Percentiles rank a stretch among this genome's conserved stretches.
Conservation (phyloP, 2,329 filamentous ascomycete genomes). For the Apiospora phragmitis region DNA sequence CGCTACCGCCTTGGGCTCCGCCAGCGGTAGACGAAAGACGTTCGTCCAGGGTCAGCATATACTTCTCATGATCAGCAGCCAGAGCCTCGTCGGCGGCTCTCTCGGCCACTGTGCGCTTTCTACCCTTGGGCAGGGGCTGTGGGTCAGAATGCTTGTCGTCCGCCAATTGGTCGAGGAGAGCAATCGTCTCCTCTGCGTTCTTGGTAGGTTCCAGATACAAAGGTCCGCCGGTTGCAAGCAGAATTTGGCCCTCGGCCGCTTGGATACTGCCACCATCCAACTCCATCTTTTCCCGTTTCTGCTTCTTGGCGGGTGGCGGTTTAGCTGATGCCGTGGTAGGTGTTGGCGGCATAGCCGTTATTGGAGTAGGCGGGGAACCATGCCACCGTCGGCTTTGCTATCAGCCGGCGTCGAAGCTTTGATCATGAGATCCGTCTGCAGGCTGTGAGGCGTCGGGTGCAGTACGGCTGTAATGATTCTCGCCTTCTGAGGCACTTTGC, state of each 20-base stretch:
- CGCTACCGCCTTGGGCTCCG: conserved; percentile 55
- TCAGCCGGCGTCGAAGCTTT: conserved; percentile 70
- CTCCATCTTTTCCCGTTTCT: conserved; percentile 72
- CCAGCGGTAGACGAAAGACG: conserved; percentile 64
- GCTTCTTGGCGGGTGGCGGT: conserved; percentile 63
- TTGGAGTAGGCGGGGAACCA: conserved; percentile 68
- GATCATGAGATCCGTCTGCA: conserved; percentile 74
- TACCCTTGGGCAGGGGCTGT: conserved; percentile 80
- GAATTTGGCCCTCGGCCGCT: conserved; percentile 73
- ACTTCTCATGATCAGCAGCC: conserved; percentile 84
- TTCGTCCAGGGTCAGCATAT: conserved; percentile 92
- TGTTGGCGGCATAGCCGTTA: conserved; percentile 9
- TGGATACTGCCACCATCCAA: conserved; percentile 73
- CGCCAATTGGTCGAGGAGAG: conserved; percentile 68
- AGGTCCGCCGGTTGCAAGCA: conserved; percentile 71
- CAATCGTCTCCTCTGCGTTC: conserved; percentile 67
- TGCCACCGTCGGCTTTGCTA: conserved; percentile 38
- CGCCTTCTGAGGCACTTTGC: conserved; percentile 53
- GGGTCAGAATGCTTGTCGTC: conserved; percentile 77
- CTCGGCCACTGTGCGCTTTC: conserved; percentile 93
- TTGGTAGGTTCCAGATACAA: conserved; percentile 77
- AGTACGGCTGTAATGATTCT: conserved; percentile 78
- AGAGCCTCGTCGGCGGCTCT: conserved; percentile 92
- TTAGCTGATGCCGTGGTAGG: conserved; percentile 55
- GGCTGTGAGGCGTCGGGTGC: conserved; percentile 76